Percentiles rank a stretch among this genome's conserved stretches.
Evolutionary conservation across 2,329 filamentous ascomycete genomes (phyloP).

Genomic region (Fusarium liriodendri): DNA sequence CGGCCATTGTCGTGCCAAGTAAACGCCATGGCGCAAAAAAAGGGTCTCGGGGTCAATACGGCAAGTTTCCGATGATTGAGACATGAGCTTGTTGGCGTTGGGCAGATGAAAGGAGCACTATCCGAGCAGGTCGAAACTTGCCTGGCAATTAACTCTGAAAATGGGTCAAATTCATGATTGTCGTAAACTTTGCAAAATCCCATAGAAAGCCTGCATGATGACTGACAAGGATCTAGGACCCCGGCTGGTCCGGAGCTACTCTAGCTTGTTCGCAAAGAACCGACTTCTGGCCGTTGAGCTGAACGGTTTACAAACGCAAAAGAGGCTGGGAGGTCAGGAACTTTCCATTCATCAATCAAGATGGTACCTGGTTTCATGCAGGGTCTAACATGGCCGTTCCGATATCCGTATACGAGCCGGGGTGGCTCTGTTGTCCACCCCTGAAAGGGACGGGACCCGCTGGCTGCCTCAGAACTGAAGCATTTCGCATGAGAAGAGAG

Average conservation of each 20-base stretch:
- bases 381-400: constrained; percentile 15
- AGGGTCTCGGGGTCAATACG: neutral
- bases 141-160: neutral
- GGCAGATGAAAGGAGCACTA: neutral
- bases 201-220: neutral
- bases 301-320: neutral
- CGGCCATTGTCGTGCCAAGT: neutral
- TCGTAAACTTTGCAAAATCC: constrained; percentile 2
- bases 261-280: constrained; percentile 19
- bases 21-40: neutral
- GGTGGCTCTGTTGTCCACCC: constrained; percentile 12
- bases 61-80: neutral
- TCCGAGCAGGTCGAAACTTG: neutral
- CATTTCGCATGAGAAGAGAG: neutral
- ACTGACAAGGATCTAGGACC: constrained; percentile 10
- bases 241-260: neutral
- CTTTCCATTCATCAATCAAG: constrained; percentile 9
- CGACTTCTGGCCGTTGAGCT: neutral
- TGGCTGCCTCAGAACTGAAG: neutral
- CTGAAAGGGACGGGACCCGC: constrained; percentile 24
- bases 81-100: neutral
- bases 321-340: constrained; percentile 13
- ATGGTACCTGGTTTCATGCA: constrained; percentile 27
- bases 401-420: constrained; percentile 24
- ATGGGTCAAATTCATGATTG: neutral